These are phyloP conservation scores for Trametes cingulata DNA, from an alignment of 768 basidiomycete genomes.

Conservation along the genomic window DNA sequence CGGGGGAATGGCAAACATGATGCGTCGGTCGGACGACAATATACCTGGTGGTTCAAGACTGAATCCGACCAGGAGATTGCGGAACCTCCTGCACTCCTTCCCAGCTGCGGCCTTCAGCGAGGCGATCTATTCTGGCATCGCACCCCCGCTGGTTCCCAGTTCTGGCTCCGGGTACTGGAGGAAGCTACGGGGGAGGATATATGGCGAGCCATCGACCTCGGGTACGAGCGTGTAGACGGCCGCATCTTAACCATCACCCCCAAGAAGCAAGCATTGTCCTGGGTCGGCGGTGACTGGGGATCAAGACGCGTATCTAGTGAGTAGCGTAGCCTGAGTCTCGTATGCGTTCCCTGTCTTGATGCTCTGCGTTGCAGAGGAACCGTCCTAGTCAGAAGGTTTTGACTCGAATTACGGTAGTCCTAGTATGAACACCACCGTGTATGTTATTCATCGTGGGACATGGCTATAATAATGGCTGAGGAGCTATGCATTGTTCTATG, in stretches of 20 bases:
- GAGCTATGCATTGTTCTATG: too few relatives aligned
- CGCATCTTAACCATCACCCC: not conserved
- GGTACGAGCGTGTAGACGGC: not conserved
- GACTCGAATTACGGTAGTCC: too few relatives aligned
- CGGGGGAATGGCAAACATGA: not conserved
- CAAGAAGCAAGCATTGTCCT: not conserved
- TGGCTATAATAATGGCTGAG: too few relatives aligned
- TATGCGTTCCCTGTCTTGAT: not conserved
- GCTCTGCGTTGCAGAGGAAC: not conserved
- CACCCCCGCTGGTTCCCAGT: not conserved
- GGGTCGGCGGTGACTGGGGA: conserved; percentile 1
- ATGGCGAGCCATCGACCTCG: not conserved
- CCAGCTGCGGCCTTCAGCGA: not conserved
- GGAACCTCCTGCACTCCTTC: not conserved
- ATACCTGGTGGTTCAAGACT: conserved; percentile 3
- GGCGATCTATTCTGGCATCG: not conserved
- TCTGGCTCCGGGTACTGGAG: not conserved
- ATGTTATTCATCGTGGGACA: too few relatives aligned
- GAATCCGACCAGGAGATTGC: not conserved
- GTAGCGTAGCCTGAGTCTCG: not conserved
- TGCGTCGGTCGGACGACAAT: not conserved
- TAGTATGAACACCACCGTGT: too few relatives aligned
- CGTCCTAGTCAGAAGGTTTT: not conserved
- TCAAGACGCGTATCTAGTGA: not conserved
- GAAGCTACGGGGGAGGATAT: not conserved